Evolutionary conservation across 352 stramenopile genomes (phyloP).

Genomic region (Pythium sp.): DNA sequence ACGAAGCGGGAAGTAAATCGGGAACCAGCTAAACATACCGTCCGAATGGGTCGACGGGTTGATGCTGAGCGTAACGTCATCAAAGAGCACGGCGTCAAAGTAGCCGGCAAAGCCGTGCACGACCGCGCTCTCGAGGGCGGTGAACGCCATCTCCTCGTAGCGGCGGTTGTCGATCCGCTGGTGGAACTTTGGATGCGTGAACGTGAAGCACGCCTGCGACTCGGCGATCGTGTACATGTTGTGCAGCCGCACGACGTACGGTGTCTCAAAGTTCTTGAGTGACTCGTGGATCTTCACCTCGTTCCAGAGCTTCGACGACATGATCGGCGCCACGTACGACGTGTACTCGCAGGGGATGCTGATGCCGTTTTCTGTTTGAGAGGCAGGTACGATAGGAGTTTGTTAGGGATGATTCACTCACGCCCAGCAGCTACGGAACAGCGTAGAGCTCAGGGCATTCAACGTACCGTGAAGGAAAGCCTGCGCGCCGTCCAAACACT

Average conservation of each 20-base stretch:
- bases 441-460: no score
- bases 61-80: slow-evolving; percentile 93
- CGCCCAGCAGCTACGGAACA: no score
- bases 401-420: not conserved
- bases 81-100: slow-evolving; percentile 95
- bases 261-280: slow-evolving; percentile 92
- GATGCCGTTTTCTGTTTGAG: slow-evolving; percentile 62
- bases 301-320: slow-evolving; percentile 92
- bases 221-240: slow-evolving; percentile 87
- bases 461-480: slow-evolving; percentile 83
- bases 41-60: slow-evolving; percentile 93
- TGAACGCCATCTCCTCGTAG: slow-evolving; percentile 52
- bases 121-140: slow-evolving; percentile 46
- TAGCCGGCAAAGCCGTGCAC: slow-evolving; percentile 96
- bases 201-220: slow-evolving; percentile 91
- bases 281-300: slow-evolving; percentile 79
- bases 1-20: slow-evolving; percentile 96
- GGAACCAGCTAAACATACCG: slow-evolving; percentile 99
- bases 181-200: slow-evolving; percentile 89
- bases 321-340: slow-evolving; percentile 94
- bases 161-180: slow-evolving; percentile 86
- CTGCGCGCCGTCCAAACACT: slow-evolving; percentile 97
- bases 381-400: not conserved
- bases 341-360: slow-evolving; percentile 93
- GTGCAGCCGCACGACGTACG: slow-evolving; percentile 96